Evolutionary conservation across 331 rosid genomes (phyloP), one percentile per base, ranked within the genome.

Genomic region (Acacia pycnantha): DNA sequence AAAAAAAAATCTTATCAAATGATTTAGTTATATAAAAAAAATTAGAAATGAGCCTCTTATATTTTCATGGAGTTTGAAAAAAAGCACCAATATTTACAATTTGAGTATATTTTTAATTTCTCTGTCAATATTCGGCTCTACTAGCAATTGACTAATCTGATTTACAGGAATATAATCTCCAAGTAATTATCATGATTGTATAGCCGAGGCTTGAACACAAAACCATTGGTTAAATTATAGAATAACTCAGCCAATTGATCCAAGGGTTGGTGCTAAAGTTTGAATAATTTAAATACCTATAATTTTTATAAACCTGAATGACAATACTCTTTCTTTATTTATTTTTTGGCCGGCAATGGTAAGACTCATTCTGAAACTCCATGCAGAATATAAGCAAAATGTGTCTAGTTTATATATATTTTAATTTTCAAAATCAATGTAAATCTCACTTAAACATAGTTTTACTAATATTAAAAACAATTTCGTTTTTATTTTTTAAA

Each of bases 111-210:
- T 46, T 37, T 37, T 6, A 6, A 37, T 37, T 37, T 37, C 9
- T 37, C 41, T 0, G 1, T 1, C 0, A 37, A 6, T 6, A 37
- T 37, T 2, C 1, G 2, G 1, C 9, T 0, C 2, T 37, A 37
- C 8, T 37, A 37, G 41, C 8, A 37, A 37, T 6, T 37, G 9
- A 37, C 2, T 37, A 37, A 6, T 37, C 2, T 37, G 8, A 37
- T 37, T 37, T 37, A 37, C 0, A 37, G 2, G 9, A 37, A 37
- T 37, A 37, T 37, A 6, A 37, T 2, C 1, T 37, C 41, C 0
- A 3, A 13, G 51, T 46, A 46, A 13, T 12, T 46, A 12, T 43
- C 13, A 3, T 43, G 3, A 2, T 2, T 8, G 13, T 41, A 41
- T 7, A 10, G 2, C 11, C 0, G 11, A 8, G 13, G 0, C 7